Base-by-base conservation (phyloP, 352 stramenopile species). In the Phytopythium boreale region DNA sequence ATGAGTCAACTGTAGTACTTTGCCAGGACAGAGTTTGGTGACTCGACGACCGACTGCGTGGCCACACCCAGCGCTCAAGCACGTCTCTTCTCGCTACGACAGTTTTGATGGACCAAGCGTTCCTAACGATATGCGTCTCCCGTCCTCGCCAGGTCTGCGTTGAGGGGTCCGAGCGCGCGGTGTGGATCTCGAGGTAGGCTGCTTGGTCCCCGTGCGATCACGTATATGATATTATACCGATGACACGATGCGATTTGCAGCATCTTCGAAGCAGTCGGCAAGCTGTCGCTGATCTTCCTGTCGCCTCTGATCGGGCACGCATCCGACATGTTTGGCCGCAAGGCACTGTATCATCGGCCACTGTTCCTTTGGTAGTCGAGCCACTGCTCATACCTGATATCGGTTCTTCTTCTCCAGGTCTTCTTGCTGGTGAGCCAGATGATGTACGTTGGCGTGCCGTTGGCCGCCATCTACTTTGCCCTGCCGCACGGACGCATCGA, bases 251-350 rank as follows among this genome's bases (percentile, higher is more conserved):
- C 52, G 2, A 17, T 11, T n/a, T 20, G 36, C 59, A 90, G 85
- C 49, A 68, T 89, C 36, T 87, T 89, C 52, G 83, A 78, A 14
- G 71, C 81, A 10, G 49, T 85, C 27, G 85, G 80, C 17, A 88
- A 68, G 0, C 47, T 84, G n/a, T 68, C 74, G 27, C 79, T 89
- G 51, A 81, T 94, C 46, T 70, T 92, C 53, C 36, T 90, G 49
- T 84, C 85, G 22, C 79, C 85, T 20, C 80, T 89, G 36, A 71
- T 94, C 2, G 85, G 85, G 0, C 82, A 89, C 64, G 80, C 78
- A 17, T 94, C 83, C 0, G 85, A 94, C 63, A 59, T 76, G 4
- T 86, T 89, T 66, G 85, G 85, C 43, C 82, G 85, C 56, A 94
- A 92, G 82, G 85, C 92, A 60, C 31, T 36, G 31, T 36, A 8